Evolutionary conservation across 2,329 filamentous ascomycete genomes (phyloP), one percentile per base, ranked within the genome.

Genomic region (Scleromitrula shiraiana): DNA sequence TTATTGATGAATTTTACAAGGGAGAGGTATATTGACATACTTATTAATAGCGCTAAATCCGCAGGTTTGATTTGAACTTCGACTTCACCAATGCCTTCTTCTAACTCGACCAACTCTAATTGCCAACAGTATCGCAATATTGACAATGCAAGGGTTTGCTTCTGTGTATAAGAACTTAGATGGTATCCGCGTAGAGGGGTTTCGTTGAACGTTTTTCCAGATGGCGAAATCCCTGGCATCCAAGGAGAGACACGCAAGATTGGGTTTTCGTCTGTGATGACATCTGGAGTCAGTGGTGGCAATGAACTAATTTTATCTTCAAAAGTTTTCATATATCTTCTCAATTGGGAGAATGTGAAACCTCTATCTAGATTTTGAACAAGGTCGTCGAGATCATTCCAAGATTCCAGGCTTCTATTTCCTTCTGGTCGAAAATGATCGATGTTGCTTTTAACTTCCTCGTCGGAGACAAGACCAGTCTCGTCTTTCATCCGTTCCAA

Each of bases 121-220:
- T 52, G 48, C 63, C 63, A 65, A 27, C 60, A 64, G 19, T 60
- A 52, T 14, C 61, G 51, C 10, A 65, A 6, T 7, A 65, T 23
- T 15, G 45, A 43, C 5, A 63, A 40, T 10, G 51, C 55, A 9
- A 60, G 10, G 9, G 51, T 50, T 41, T 64, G 62, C 32, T 64
- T 65, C 3, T 15, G 23, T 5, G 56, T 63, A 44, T 62, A 57
- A 12, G 60, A 60, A 17, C 54, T 41, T 7, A 57, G 37, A 20
- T 50, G 45, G 46, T 64, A 63, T 5, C 62, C 62, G 27, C 57
- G 51, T 1, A 58, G 10, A 32, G 53, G 41, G 42, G 53, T 53
- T 23, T 54, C 48, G n/a, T 58, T 53, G 23, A 63, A 56, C 20
- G 47, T 27, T 3, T 59, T 46, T n/a, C 50, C 49, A 24, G 49